These are phyloP conservation scores for Erodium trifolium DNA, from an alignment of 441 rosid genomes.

Conservation along the genomic window DNA sequence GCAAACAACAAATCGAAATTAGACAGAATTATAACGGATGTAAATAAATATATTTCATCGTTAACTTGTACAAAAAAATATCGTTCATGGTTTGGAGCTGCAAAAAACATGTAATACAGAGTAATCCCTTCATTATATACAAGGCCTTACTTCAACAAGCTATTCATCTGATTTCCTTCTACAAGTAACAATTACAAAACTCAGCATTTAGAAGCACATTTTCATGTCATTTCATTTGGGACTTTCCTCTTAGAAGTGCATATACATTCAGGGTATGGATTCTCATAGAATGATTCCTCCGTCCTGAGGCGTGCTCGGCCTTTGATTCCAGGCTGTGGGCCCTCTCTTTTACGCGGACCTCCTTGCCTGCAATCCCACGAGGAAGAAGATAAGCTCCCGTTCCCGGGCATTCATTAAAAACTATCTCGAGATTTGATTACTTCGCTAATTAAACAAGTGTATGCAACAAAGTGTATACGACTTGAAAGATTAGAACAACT, in stretches of 20 bases:
- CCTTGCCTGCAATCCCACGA: conserved; percentile 55
- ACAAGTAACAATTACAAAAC: background rate
- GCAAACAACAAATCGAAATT: too few species aligned
- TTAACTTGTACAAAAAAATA: too few species aligned
- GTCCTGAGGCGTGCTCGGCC: conserved; percentile 68
- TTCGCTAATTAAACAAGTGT: background rate
- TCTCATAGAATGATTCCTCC: conserved; percentile 84
- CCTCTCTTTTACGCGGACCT: conserved; percentile 64
- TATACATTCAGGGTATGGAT: conserved; percentile 80
- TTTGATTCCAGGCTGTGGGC: conserved; percentile 55
- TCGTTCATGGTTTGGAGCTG: too few species aligned
- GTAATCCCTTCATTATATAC: too few species aligned
- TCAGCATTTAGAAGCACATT: background rate
- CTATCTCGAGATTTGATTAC: background rate
- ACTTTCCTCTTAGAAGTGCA: conserved; percentile 38
- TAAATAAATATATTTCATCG: too few species aligned
- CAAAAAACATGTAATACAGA: too few species aligned
- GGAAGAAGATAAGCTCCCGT: background rate
- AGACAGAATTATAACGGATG: too few species aligned
- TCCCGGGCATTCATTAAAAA: background rate
- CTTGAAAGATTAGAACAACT: background rate
- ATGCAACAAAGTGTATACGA: background rate
- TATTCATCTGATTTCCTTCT: background rate
- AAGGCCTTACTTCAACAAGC: too few species aligned
- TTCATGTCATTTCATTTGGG: conserved; percentile 11